phyloP scores from a whole-genome alignment of 768 basidiomycete species.

The Pulveroboletus sp. region DNA sequence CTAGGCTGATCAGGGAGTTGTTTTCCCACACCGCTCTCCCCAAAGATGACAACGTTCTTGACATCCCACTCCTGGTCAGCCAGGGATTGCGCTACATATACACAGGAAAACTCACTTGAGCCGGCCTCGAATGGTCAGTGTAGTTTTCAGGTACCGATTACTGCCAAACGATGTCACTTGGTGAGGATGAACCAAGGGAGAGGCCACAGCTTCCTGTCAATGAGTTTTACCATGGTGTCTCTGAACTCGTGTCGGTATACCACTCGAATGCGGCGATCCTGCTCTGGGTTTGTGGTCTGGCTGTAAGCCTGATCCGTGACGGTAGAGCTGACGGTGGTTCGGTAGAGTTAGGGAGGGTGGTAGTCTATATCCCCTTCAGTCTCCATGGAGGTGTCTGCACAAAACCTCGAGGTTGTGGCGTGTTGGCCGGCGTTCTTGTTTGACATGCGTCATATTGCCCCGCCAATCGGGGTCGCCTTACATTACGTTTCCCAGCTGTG shows the following conservation, averaged over 20 bases:
- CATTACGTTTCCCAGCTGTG: slow-evolving; percentile 2
- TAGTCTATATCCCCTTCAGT: slow-evolving; percentile 11
- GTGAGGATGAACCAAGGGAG: neutral
- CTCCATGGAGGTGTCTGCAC: neutral
- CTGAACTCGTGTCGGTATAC: neutral
- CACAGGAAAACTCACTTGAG: slow-evolving; percentile 10
- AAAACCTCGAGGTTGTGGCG: slow-evolving; percentile 15
- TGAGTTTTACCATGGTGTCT: neutral
- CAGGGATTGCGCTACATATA: neutral
- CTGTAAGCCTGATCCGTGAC: neutral
- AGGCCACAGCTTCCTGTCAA: slow-evolving; percentile 12
- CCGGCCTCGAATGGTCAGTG: neutral
- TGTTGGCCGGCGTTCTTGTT: slow-evolving; percentile 1
- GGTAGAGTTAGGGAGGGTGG: neutral
- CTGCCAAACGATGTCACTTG: slow-evolving; percentile 13
- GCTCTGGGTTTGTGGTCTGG: slow-evolving; percentile 2
- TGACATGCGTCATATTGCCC: slow-evolving; percentile 11
- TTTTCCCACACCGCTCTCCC: slow-evolving; percentile 40
- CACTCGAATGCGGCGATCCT: slow-evolving; percentile 1
- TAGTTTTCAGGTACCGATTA: neutral
- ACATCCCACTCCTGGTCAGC: slow-evolving; percentile 9
- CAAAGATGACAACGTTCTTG: slow-evolving; percentile 39
- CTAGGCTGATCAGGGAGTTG: slow-evolving; percentile 44
- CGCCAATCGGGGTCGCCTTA: slow-evolving; percentile 1
- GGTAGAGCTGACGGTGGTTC: neutral